Evolutionary conservation across 2,329 filamentous ascomycete species (phyloP), one percentile per base, ranked within the genome.

Genomic region (Truncatella angustata): DNA sequence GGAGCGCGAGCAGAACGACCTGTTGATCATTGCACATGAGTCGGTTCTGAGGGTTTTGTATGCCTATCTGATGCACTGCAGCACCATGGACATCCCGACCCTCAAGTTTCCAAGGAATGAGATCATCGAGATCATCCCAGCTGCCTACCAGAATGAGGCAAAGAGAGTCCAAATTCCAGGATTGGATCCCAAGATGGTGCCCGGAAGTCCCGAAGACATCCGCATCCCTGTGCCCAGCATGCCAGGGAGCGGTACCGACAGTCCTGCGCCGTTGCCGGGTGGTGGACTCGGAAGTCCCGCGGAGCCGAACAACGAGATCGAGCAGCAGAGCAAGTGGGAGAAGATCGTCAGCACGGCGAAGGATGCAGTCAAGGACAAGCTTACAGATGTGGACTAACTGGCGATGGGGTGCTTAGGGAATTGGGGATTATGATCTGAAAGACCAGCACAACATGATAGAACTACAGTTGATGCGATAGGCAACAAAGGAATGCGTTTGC

Each of bases 11-110:
- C 90, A 97, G 63, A 96, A 95, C 59, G 94, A 99, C 67, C 80
- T 99, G n/a, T 81, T 99, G 49, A 97, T 99, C 66, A 97, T 99
- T 60, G 94, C 94, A 1, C 94, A 99, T 69, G 94, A 99, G 70
- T 96, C 91, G 48, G 94, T 99, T n/a, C 80, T 99, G 43, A 89
- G 94, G 39, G 94, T 99, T 21, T 80, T 99, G 3, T 99, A 99
- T 67, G 92, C 92, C 21, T 99, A 99, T 70, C 79, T 99, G 35
- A 99, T 99, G 94, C 94, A 96, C 61, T 97, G 94, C 73, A 94
- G 93, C 67, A 92, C 95, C 7, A 88, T 88, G 70, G 91, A 96
- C 65, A 99, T 99, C 56, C 94, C 94, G 4, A 88, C 86, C 60
- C 82, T 99, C 56, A 89, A 91, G 59, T 99, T 99, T 64, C 94